Evolutionary conservation across 495 filamentous ascomycete species (phyloP).

Genomic region (Oleoguttula mirabilis): DNA sequence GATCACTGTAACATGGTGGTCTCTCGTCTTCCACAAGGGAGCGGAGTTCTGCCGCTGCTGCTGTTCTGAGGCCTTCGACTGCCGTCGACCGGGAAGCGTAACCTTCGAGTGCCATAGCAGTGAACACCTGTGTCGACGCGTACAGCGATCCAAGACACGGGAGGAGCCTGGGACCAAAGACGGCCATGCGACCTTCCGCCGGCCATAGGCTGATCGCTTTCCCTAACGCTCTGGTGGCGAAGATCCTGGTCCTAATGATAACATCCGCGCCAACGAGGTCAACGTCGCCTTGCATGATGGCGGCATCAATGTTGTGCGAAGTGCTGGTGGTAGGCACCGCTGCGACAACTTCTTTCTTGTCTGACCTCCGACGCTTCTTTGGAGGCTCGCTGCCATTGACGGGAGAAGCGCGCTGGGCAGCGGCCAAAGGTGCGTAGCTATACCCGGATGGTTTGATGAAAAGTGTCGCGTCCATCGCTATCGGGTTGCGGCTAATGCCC

Average conservation of each 20-base stretch:
- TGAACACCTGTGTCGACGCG: constrained; percentile 73
- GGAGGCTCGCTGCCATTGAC: constrained; percentile 35
- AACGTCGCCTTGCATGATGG: constrained; percentile 94
- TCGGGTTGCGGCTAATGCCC: constrained; percentile 75
- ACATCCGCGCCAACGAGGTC: constrained; percentile 84
- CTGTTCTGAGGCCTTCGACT: constrained; percentile 38
- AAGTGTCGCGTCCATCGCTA: constrained; percentile 75
- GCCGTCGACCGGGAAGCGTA: constrained; percentile 45
- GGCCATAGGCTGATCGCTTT: constrained; percentile 55
- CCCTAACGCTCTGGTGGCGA: constrained; percentile 73
- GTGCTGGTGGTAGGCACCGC: constrained; percentile 27
- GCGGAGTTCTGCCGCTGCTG: constrained; percentile 42
- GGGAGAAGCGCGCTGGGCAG: constrained; percentile 46
- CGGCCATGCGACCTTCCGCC: constrained; percentile 27
- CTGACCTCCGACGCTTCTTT: constrained; percentile 70
- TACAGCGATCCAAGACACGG: constrained; percentile 55
- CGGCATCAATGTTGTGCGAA: constrained; percentile 86
- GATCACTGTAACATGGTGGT: constrained; percentile 71
- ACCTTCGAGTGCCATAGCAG: constrained; percentile 79
- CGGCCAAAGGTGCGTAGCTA: constrained; percentile 46
- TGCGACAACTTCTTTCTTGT: constrained; percentile 62
- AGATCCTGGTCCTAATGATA: constrained; percentile 77
- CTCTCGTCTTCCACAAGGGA: constrained; percentile 67
- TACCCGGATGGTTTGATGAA: constrained; percentile 93
- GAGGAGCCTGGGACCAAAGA: constrained; percentile 47